phyloP scores from a whole-genome alignment of 192 early-diverging fungal genomes.

The Mortierella claussenii region DNA sequence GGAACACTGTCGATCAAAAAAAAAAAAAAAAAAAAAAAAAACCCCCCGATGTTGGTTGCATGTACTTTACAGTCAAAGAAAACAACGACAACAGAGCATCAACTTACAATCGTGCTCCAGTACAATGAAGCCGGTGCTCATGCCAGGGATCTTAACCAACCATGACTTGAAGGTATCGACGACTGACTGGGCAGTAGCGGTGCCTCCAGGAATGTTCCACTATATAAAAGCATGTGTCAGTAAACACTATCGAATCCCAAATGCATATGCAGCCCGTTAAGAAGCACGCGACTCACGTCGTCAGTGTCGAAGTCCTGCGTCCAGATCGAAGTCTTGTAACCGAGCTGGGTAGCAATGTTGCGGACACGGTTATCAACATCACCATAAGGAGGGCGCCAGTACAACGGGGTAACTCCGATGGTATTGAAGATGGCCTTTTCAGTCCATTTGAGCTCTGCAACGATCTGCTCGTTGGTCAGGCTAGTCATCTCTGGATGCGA shows the following conservation, averaged over 20 bases:
- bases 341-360: slow-evolving; percentile 60
- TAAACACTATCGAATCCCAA: not conserved
- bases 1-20: slow-evolving; percentile 33
- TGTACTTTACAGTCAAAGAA: no score
- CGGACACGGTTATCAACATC: slow-evolving; percentile 66
- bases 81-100: not conserved
- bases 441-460: slow-evolving; percentile 76
- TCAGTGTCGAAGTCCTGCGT: slow-evolving; percentile 61
- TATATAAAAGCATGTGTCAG: not conserved
- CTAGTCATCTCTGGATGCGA: slow-evolving; percentile 65
- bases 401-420: slow-evolving; percentile 60
- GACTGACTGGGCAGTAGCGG: slow-evolving; percentile 31
- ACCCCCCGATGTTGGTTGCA: no score
- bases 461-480: slow-evolving; percentile 56
- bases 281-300: slow-evolving; percentile 33
- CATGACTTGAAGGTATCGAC: slow-evolving; percentile 55
- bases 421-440: slow-evolving; percentile 64
- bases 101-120: slow-evolving; percentile 62
- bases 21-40: not conserved
- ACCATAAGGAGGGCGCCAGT: slow-evolving; percentile 61
- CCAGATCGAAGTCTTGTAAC: slow-evolving; percentile 64
- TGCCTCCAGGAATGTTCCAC: slow-evolving; percentile 47
- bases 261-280: not conserved
- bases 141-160: slow-evolving; percentile 53
- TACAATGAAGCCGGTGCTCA: slow-evolving; percentile 58